These are phyloP conservation scores for Calocybe gambosa DNA, from an alignment of 1,284 basidiomycete species.

Conservation along the genomic window DNA sequence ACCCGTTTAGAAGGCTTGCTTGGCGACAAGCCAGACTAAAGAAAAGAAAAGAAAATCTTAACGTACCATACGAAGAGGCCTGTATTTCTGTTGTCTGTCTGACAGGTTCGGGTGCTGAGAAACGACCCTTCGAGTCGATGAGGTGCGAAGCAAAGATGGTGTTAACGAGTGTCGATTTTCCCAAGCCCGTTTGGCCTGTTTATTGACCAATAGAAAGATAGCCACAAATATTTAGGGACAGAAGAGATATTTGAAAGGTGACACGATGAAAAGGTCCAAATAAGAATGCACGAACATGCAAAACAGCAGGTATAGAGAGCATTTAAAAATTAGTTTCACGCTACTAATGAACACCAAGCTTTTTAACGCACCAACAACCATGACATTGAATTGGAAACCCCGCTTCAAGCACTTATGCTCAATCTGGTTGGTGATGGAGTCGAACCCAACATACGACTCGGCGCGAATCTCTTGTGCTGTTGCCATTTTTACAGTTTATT, in stretches of 20 bases:
- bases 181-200: conserved; percentile 91
- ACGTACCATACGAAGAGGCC: conserved; percentile 87
- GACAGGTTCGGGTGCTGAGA: conserved; percentile 82
- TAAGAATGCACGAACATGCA: conserved; percentile 23
- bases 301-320: conserved; percentile 3
- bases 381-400: conserved; percentile 98
- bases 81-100: conserved; percentile 97
- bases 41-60: conserved; percentile 1
- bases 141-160: conserved; percentile 98
- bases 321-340: no score
- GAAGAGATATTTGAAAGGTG: background rate
- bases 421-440: conserved; percentile 95
- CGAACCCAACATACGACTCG: conserved; percentile 88
- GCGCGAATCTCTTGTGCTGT: conserved; percentile 82
- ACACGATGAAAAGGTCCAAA: background rate
- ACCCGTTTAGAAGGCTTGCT: background rate
- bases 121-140: conserved; percentile 94
- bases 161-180: conserved; percentile 98
- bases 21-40: no score
- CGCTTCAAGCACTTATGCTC: conserved; percentile 99
- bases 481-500: conserved; percentile 14
- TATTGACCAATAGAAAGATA: background rate
- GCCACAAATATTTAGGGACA: background rate
- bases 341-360: no score
- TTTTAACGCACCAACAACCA: conserved; percentile 86